Conservation (phyloP, 805 yeast species). For the Clavispora vitiphila region DNA sequence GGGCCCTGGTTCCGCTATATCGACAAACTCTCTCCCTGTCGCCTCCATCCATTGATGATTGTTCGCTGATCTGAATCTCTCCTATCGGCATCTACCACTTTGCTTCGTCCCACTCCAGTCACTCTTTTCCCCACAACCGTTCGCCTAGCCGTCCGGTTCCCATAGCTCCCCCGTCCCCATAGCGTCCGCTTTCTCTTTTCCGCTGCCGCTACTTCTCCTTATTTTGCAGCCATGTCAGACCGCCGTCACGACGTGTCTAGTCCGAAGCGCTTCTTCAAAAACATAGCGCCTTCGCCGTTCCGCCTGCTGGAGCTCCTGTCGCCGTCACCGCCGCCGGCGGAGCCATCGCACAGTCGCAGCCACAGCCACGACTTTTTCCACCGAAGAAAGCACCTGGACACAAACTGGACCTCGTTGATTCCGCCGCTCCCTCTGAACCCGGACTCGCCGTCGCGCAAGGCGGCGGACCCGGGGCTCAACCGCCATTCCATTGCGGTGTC, state of each 20-base stretch:
- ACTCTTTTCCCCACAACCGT: constrained; percentile 1
- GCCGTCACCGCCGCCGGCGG: constrained; percentile 1
- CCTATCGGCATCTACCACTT: background rate
- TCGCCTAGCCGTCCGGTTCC: background rate
- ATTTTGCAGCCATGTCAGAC: background rate
- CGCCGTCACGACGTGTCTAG: constrained; percentile 6
- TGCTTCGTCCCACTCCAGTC: constrained; percentile 9
- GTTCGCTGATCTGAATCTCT: background rate
- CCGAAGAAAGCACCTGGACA: constrained; percentile 5
- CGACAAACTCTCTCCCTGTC: background rate
- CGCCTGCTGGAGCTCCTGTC: constrained; percentile 3
- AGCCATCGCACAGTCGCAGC: constrained; percentile 10
- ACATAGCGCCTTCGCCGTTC: constrained; percentile 14
- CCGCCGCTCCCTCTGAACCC: constrained; percentile 26
- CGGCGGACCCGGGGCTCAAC: constrained; percentile 1
- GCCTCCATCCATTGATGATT: background rate
- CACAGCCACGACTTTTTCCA: constrained; percentile 12
- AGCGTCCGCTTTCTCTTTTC: background rate
- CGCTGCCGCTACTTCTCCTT: background rate
- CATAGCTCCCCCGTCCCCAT: no score
- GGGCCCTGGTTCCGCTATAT: background rate
- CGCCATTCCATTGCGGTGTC: constrained; percentile 16
- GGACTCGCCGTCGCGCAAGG: background rate
- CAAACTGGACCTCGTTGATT: constrained; percentile 27
- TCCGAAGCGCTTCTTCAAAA: constrained; percentile 15